Percentiles rank a stretch among this genome's conserved stretches.
Evolutionary conservation across 768 basidiomycete genomes (phyloP).

Genomic region (Mrakia hoshinonis): DNA sequence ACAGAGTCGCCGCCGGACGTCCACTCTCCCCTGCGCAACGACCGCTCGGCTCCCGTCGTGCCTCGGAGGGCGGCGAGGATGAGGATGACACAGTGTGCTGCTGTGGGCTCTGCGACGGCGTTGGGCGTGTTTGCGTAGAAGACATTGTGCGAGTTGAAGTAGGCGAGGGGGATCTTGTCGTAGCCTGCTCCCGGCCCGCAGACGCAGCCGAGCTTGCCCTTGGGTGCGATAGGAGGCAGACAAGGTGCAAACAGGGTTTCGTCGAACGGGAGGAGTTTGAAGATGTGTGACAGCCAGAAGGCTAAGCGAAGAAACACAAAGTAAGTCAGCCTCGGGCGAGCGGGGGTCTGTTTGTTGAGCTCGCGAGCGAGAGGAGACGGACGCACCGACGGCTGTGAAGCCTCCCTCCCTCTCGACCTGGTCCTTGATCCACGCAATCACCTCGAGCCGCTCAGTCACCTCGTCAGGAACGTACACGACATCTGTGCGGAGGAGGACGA

Average conservation of each 20-base stretch:
- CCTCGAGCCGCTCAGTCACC: background rate
- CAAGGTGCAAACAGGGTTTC: slow-evolving; percentile 14
- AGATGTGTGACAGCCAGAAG: slow-evolving; percentile 16
- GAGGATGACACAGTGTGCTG: slow-evolving; percentile 23
- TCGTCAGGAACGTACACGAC: slow-evolving; percentile 13
- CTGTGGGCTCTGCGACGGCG: slow-evolving; percentile 21
- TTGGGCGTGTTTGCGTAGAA: slow-evolving; percentile 26
- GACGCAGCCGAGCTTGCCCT: slow-evolving; percentile 10
- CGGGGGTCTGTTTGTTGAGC: background rate
- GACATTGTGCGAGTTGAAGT: slow-evolving; percentile 16
- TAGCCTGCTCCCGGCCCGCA: slow-evolving; percentile 17
- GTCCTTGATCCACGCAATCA: slow-evolving; percentile 12
- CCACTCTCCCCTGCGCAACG: slow-evolving; percentile 25
- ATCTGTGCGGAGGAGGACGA: background rate
- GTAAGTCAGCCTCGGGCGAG: background rate
- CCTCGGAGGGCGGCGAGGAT: slow-evolving; percentile 19
- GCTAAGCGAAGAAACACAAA: slow-evolving; percentile 2
- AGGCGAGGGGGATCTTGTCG: slow-evolving; percentile 4
- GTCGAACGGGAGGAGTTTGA: slow-evolving; percentile 15
- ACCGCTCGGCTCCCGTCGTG: slow-evolving; percentile 23
- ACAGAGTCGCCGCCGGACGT: background rate
- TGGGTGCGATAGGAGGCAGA: slow-evolving; percentile 15
- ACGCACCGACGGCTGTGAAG: slow-evolving; percentile 19
- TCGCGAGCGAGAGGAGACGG: background rate
- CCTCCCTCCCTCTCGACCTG: slow-evolving; percentile 13